Evolutionary conservation across 2,329 filamentous ascomycete genomes (phyloP).

Genomic region (Fusarium cyanostomum): DNA sequence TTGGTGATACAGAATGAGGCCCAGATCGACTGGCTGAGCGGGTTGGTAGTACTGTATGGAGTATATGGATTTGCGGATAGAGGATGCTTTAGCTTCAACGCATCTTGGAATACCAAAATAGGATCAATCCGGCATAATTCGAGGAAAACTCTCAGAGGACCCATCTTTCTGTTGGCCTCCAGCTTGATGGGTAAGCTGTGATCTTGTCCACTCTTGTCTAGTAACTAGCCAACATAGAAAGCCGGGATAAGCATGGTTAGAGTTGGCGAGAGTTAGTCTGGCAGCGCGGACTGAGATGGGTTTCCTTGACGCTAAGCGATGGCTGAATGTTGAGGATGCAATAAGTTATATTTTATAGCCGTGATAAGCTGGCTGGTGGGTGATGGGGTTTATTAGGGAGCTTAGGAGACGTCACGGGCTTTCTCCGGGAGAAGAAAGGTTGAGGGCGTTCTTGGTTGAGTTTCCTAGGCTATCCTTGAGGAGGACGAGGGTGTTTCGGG

Average conservation of each 20-base stretch:
- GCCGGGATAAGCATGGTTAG: slow-evolving; percentile 18
- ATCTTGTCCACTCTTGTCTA: background rate
- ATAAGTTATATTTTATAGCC: slow-evolving; percentile 14
- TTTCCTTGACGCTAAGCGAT: slow-evolving; percentile 30
- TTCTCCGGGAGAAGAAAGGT: slow-evolving; percentile 1
- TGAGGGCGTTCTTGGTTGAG: slow-evolving; percentile 5
- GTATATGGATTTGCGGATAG: slow-evolving; percentile 35
- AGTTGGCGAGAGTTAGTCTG: slow-evolving; percentile 21
- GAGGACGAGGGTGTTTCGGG: slow-evolving; percentile 8
- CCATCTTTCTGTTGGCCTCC: slow-evolving; percentile 18
- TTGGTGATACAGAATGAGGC: slow-evolving; percentile 9
- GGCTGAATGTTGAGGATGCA: slow-evolving; percentile 37
- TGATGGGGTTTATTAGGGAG: slow-evolving; percentile 9
- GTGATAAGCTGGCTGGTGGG: slow-evolving; percentile 10
- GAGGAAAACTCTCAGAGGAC: slow-evolving; percentile 2
- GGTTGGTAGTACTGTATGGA: slow-evolving; percentile 37
- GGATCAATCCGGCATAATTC: slow-evolving; percentile 25
- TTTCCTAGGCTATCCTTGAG: background rate
- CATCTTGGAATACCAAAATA: slow-evolving; percentile 34
- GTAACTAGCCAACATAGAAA: background rate
- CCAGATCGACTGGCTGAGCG: slow-evolving; percentile 24
- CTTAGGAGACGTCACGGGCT: slow-evolving; percentile 1
- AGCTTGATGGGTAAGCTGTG: background rate
- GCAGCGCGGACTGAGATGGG: slow-evolving; percentile 11
- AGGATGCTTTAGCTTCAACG: slow-evolving; percentile 33